Base-by-base conservation (phyloP, 306 rosid species). In the Hippophae tibetana region DNA sequence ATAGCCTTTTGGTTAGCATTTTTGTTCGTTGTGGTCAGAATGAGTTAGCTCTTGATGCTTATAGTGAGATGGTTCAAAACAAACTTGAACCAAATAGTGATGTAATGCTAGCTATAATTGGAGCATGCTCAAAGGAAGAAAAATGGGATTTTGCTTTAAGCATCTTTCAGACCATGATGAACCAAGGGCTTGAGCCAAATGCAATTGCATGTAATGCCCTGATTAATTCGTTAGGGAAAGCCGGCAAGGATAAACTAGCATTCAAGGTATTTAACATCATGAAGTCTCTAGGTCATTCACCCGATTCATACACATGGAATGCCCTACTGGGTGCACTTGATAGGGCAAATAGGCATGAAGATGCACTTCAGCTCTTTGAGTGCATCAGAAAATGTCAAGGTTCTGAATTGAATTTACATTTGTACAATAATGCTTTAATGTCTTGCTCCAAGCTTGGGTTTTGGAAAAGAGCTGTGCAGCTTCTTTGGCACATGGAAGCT, bases 401-500 rank as follows among this genome's bases (percentile, higher is more conserved):
- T 38, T 48, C 64, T 41, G 70, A 65, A 50, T 56, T 84, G 73
- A 83, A 81, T 57, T 50, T 55, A 13, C 95, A 87, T 68, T 54
- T 87, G 64, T 90, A 70, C 82, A 83, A 90, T 56, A 65, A 75
- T 41, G 86, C 79, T 78, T 72, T 87, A 31, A 56, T 74, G 76
- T 83, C 92, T 57, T 90, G 96, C 75, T 87, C 87, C 0, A 87
- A 87, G 84, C 96, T 90, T 13, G 70, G 86, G 52, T 68, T 80
- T 60, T 90, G 94, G 96, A 84, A 78, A 42, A 82, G 68, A 63
- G 86, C 97, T 54, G 18, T 87, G 41, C 86, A 85, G 77, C 70
- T 87, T 74, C 58, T 90, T 65, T 90, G 95, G 95, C 82, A 78
- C 69, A 83, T 90, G 83, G 96, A 90, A 66, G 75, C 83, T 63